phyloP scores from a whole-genome alignment of 169 alveolate species.

The Perkinsus marinus region DNA sequence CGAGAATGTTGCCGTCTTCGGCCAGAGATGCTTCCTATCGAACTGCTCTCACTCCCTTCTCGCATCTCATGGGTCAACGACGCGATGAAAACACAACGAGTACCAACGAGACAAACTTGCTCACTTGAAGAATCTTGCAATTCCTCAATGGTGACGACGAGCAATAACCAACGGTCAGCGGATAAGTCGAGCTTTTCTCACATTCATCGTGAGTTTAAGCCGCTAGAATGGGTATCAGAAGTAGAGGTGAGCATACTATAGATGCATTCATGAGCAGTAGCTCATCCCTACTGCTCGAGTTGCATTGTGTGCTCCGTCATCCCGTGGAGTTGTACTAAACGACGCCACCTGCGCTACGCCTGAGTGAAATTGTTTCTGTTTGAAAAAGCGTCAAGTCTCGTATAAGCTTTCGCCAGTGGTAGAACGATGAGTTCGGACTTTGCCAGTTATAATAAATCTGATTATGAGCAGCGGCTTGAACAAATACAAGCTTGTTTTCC shows the following conservation, averaged over 20 bases:
- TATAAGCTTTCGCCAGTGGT: no score
- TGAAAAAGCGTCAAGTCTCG: no score
- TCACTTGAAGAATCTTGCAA: not conserved
- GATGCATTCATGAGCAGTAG: no score
- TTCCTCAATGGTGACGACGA: no score
- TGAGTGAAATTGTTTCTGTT: no score
- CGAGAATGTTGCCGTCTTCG: not conserved
- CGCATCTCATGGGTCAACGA: not conserved
- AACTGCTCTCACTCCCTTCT: not conserved
- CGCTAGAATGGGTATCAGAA: no score
- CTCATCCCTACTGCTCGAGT: not conserved
- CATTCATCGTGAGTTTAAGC: no score
- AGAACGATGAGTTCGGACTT: no score
- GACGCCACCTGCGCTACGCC: no score
- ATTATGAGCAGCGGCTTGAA: constrained; percentile 23
- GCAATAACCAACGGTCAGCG: no score
- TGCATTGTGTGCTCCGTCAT: not conserved
- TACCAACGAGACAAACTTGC: not conserved
- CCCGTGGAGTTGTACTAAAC: not conserved
- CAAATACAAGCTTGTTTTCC: constrained; percentile 79
- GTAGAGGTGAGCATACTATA: no score
- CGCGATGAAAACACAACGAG: not conserved
- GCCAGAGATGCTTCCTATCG: not conserved
- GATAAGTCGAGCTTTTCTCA: no score
- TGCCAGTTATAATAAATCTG: constrained; percentile 1